Percentiles rank a stretch among this genome's conserved stretches.
phyloP scores from a whole-genome alignment of 345 rosid species.

The Eucalyptus cloeziana region DNA sequence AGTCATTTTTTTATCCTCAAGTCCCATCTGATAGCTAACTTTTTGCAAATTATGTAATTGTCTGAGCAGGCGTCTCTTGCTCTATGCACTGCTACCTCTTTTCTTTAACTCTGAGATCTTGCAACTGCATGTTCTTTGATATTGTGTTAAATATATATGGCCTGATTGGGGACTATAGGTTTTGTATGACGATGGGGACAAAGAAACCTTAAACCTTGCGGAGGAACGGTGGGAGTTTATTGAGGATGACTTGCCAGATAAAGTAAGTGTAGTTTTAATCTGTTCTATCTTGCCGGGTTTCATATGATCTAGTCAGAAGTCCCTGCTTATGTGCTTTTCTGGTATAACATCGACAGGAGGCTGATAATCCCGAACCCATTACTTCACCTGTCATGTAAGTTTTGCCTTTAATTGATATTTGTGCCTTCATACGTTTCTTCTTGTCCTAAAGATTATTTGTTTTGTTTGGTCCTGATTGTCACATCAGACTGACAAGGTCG shows the following conservation, averaged over 20 bases:
- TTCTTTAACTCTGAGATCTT: neutral
- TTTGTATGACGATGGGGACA: accelerated
- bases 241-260: accelerated
- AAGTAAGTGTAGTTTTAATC: neutral
- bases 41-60: neutral
- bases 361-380: neutral
- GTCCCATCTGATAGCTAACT: neutral
- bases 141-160: neutral
- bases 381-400: neutral
- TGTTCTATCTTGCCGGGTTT: too few relatives aligned
- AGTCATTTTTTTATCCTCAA: accelerated
- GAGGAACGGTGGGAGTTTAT: accelerated
- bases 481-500: accelerated
- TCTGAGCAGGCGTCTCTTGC: neutral
- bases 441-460: neutral
- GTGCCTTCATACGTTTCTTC: accelerated
- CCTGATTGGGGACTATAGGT: neutral
- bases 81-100: accelerated
- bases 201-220: neutral
- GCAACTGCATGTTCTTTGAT: neutral
- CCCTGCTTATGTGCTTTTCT: neutral
- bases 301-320: too few relatives aligned
- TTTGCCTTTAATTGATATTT: accelerated
- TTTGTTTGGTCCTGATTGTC: neutral
- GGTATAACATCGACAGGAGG: neutral